phyloP scores from a whole-genome alignment of 1,284 basidiomycete genomes.

The Heliocybe sulcata region DNA sequence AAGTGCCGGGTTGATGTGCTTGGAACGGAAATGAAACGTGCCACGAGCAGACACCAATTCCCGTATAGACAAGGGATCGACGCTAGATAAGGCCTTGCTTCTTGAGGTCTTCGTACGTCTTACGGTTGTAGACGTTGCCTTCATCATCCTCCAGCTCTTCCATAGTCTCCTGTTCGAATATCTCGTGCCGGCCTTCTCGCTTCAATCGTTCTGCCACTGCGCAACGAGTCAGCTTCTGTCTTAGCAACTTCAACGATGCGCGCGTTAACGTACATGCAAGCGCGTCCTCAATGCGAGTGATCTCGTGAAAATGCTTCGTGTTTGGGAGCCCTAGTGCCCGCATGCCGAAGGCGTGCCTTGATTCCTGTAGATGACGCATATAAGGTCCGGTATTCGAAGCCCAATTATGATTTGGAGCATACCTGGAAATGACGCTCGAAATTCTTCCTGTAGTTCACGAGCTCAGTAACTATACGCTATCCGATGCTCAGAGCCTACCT shows the following conservation, averaged over 20 bases:
- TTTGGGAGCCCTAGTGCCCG: constrained; percentile 95
- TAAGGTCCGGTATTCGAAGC: constrained; percentile 8
- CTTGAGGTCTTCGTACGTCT: constrained; percentile 89
- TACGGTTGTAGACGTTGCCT: constrained; percentile 90
- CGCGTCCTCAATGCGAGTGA: constrained; percentile 95
- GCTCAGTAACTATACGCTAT: not conserved
- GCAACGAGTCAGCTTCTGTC: not conserved
- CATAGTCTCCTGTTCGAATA: constrained; percentile 88
- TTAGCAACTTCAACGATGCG: constrained; percentile 1
- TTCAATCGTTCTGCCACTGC: constrained; percentile 94
- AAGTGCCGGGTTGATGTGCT: not conserved
- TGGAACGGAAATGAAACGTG: constrained; percentile 6
- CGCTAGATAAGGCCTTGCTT: constrained; percentile 80
- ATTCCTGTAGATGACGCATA: constrained; percentile 54
- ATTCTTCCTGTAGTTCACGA: constrained; percentile 60
- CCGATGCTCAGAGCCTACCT: constrained; percentile 35
- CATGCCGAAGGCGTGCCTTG: constrained; percentile 97
- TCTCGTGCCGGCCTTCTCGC: constrained; percentile 86
- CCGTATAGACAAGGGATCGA: not conserved
- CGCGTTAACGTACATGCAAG: constrained; percentile 66
- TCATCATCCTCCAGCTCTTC: constrained; percentile 97
- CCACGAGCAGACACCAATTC: constrained; percentile 4
- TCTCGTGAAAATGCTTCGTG: constrained; percentile 98
- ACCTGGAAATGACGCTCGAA: constrained; percentile 91
- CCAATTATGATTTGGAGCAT: constrained; percentile 7